Base-by-base conservation (phyloP, 495 filamentous ascomycete genomes). In the Daldinia bambusicola region DNA sequence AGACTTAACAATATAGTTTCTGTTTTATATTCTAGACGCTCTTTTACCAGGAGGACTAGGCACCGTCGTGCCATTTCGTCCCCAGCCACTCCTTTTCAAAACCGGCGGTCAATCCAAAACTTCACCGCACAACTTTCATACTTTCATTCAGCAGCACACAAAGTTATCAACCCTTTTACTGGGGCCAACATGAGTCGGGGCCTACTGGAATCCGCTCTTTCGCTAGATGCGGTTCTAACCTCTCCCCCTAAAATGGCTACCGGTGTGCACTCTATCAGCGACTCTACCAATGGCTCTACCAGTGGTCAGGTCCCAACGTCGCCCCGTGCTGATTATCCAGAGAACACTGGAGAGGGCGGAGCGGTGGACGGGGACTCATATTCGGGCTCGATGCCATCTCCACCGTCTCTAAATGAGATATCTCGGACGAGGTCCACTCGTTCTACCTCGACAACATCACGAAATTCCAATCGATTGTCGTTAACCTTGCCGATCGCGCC, bases 391-490 rank as follows among this genome's bases (percentile, higher is more conserved):
- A 67, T 70, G 72, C 74, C 70, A 56, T 66, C 75, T 72, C 58
- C 71, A 62, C 68, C 59, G 61, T 30, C 66, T 26, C 41, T 36
- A 36, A 72, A 55, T 58, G 74, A 77, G 66, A 76, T 71, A 65
- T 71, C 70, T 51, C 78, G 79, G 40, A 86, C 85, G 55, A 84
- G 83, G 38, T 85, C 86, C 16, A 80, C 85, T 57, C 83, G 89
- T 26, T 80, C 84, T 69, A 74, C 85, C 69, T 85, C 87, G 32
- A 80, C 84, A 18, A 81, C 85, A 14, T 88, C 90, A 14, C 85
- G 89, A 59, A 87, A 87, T 77, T 82, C 87, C 53, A 93, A 95
- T 77, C 88, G 93, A 59, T 81, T 94, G 32, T 94, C 92, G n/a
- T 80, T 94, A 61, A 93, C 90, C 53, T 89, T 96, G 70, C 93